phyloP scores from a whole-genome alignment of 768 basidiomycete species.

The Hygrocybe punicea region DNA sequence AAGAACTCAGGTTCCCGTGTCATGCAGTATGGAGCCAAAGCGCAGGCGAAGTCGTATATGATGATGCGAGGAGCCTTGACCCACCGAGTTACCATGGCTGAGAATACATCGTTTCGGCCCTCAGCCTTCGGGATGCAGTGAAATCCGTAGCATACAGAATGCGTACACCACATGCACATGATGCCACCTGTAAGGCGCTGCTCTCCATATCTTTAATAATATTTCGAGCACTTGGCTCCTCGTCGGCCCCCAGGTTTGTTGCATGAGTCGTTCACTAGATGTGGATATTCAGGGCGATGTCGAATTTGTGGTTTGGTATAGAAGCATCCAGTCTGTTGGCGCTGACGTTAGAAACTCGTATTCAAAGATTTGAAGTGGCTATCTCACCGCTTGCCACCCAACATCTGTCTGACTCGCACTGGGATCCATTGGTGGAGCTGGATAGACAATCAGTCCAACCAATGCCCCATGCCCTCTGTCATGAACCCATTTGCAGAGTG shows the following conservation, averaged over 20 bases:
- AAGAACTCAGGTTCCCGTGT: slow-evolving; percentile 28
- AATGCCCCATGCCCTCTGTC: slow-evolving; percentile 7
- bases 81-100: slow-evolving; percentile 36
- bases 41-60: slow-evolving; percentile 30
- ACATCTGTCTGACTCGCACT: neutral
- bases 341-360: neutral
- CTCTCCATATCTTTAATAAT: slow-evolving; percentile 28
- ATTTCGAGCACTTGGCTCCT: slow-evolving; percentile 24
- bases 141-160: slow-evolving; percentile 34
- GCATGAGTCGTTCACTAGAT: slow-evolving; percentile 20
- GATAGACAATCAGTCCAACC: neutral
- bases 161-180: slow-evolving; percentile 33
- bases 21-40: slow-evolving; percentile 34
- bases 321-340: slow-evolving; percentile 25
- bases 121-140: slow-evolving; percentile 36
- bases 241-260: slow-evolving; percentile 9
- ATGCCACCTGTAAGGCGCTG: slow-evolving; percentile 9
- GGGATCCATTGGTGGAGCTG: neutral
- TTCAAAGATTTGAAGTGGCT: too few species aligned
- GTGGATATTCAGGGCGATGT: slow-evolving; percentile 25
- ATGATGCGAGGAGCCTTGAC: slow-evolving; percentile 24
- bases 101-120: slow-evolving; percentile 40
- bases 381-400: slow-evolving; percentile 13
- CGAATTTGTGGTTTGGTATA: slow-evolving; percentile 32
- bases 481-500: slow-evolving; percentile 12